A percentile compares a stretch with the other conserved stretches of the same genome.
These are phyloP conservation scores for Stipa capillata DNA, from an alignment of 176 grass and related monocot species.

Conservation along the genomic window DNA sequence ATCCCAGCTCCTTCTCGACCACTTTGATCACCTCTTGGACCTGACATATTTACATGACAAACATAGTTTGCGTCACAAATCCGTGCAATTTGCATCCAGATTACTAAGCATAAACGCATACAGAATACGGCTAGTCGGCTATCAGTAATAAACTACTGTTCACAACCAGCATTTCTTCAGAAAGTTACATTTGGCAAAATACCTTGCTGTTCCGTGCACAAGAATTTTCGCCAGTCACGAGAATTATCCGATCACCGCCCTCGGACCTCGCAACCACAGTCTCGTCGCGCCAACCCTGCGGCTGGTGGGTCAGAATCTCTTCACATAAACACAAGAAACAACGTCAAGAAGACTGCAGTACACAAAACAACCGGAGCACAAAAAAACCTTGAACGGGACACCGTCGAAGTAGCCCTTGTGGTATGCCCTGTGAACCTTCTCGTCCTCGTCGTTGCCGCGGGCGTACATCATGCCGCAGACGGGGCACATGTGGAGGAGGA, in stretches of 20 bases:
- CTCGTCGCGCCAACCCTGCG: slow-evolving; percentile 74
- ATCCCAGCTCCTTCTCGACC: slow-evolving; percentile 80
- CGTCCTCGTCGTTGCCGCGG: slow-evolving; percentile 60
- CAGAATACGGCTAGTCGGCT: background rate
- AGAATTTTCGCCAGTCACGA: slow-evolving; percentile 32
- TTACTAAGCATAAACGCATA: background rate
- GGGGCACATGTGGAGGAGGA: slow-evolving; percentile 64
- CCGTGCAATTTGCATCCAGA: background rate
- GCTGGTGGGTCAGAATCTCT: background rate
- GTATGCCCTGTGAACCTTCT: slow-evolving; percentile 69
- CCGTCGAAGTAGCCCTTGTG: slow-evolving; percentile 75
- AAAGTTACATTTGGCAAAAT: background rate
- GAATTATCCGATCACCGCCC: slow-evolving; percentile 37
- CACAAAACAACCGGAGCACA: background rate
- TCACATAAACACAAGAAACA: background rate
- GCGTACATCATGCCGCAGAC: slow-evolving; percentile 84
- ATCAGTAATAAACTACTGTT: background rate
- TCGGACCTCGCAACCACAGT: slow-evolving; percentile 37
- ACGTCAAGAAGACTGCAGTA: background rate
- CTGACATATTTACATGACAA: slow-evolving; percentile 30
- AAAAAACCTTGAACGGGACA: slow-evolving; percentile 58
- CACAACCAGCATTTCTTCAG: slow-evolving; percentile 10
- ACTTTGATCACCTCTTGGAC: slow-evolving; percentile 63
- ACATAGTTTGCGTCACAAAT: background rate
- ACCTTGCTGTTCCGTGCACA: slow-evolving; percentile 45